Evolutionary conservation across 352 stramenopile species (phyloP).

Genomic region (Phytophthora foliorum): DNA sequence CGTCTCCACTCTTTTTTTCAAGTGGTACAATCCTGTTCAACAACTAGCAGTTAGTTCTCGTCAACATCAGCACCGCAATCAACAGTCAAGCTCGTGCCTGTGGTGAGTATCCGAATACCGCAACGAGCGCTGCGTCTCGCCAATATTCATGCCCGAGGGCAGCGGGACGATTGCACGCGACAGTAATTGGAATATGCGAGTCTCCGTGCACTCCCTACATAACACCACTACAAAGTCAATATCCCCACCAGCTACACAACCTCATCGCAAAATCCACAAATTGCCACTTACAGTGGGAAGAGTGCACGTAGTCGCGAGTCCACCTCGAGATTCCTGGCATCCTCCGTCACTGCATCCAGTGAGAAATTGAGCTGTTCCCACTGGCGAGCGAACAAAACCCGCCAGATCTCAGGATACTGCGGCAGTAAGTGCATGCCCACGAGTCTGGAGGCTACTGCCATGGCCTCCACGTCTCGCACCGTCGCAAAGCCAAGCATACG

Average conservation of each 20-base stretch:
- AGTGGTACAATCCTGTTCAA: conserved; percentile 22
- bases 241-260: background rate
- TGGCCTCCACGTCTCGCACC: conserved; percentile 55
- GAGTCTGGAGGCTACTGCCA: conserved; percentile 48
- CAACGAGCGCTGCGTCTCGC: conserved; percentile 43
- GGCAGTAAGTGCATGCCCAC: conserved; percentile 54
- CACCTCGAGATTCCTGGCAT: conserved; percentile 33
- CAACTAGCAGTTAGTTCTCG: background rate
- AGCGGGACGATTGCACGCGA: conserved; percentile 61
- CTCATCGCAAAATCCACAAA: background rate
- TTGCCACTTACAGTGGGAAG: conserved; percentile 44
- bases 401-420: conserved; percentile 61
- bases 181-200: conserved; percentile 72
- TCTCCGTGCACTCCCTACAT: conserved; percentile 55
- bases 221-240: background rate
- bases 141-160: conserved; percentile 67
- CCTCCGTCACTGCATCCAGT: conserved; percentile 29
- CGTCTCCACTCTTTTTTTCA: conserved; percentile 9
- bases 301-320: conserved; percentile 44
- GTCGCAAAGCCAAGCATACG: conserved; percentile 42
- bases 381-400: conserved; percentile 51
- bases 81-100: conserved; percentile 39
- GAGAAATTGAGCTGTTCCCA: conserved; percentile 69
- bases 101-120: conserved; percentile 49
- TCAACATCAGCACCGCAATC: background rate